phyloP scores from a whole-genome alignment of 805 yeast genomes.

The Blastobotrys mokoenaii region DNA sequence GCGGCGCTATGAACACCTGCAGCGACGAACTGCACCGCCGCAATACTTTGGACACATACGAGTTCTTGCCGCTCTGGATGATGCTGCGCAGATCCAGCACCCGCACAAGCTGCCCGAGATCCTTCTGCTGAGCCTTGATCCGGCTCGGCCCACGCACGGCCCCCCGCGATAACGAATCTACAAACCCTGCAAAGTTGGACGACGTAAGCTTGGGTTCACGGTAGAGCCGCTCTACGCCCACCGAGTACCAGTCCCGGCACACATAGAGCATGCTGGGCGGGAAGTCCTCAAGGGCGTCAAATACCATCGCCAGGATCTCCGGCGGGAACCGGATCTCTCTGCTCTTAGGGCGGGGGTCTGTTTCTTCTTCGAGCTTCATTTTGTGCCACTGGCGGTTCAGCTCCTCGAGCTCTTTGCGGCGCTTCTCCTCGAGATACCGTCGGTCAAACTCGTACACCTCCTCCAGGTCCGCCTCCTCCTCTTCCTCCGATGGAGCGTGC shows the following conservation, averaged over 20 bases:
- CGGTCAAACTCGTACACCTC: conserved; percentile 10
- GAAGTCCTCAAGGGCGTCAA: conserved; percentile 27
- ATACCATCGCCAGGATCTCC: conserved; percentile 39
- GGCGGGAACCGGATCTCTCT: conserved; percentile 33
- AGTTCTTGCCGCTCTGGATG: conserved; percentile 86
- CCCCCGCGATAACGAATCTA: conserved; percentile 49
- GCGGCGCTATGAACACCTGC: conserved; percentile 78
- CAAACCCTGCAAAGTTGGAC: conserved; percentile 62
- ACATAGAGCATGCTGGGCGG: conserved; percentile 50
- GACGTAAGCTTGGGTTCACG: conserved; percentile 53
- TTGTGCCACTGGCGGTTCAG: conserved; percentile 5
- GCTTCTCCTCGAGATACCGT: conserved; percentile 6
- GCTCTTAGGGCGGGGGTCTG: conserved; percentile 9
- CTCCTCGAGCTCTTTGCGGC: conserved; percentile 4
- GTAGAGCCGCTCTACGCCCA: conserved; percentile 61
- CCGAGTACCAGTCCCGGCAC: conserved; percentile 48
- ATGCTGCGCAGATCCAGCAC: conserved; percentile 68
- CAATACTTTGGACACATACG: conserved; percentile 73
- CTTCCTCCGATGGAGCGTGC: no score
- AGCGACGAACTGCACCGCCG: conserved; percentile 65
- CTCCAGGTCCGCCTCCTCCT: conserved; percentile 12
- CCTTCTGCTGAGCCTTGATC: conserved; percentile 12
- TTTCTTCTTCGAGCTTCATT: conserved; percentile 5
- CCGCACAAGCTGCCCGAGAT: conserved; percentile 51
- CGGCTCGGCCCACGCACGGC: conserved; percentile 19